phyloP scores from a whole-genome alignment of 495 filamentous ascomycete genomes.

The Pyrenula aspistea region DNA sequence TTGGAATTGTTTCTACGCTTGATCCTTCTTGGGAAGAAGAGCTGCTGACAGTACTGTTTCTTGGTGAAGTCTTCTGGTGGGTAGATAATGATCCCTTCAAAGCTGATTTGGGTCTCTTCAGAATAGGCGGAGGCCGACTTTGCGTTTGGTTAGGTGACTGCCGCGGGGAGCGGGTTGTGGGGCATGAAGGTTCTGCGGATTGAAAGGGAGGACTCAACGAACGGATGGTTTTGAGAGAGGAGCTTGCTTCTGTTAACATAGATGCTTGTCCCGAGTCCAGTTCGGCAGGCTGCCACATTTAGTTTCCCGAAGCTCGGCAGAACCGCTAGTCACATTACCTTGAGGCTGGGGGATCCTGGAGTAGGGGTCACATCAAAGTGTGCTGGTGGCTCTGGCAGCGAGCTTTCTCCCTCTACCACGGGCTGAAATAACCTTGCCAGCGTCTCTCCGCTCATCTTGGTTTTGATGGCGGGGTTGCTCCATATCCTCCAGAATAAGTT shows the following conservation, averaged over 20 bases:
- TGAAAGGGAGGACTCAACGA: neutral
- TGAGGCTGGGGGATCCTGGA: neutral
- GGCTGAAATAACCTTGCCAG: constrained; percentile 27
- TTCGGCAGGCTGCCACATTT: neutral
- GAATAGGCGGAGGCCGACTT: neutral
- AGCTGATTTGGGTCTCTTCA: neutral
- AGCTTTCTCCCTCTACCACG: constrained; percentile 21
- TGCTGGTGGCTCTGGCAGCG: neutral
- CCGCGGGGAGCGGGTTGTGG: neutral
- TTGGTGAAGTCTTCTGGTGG: too few species aligned
- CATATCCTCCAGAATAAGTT: constrained; percentile 45
- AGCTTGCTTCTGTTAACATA: neutral
- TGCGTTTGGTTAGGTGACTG: neutral
- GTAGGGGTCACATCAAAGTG: neutral
- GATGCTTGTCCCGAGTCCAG: neutral
- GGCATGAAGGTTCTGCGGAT: neutral
- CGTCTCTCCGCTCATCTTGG: constrained; percentile 17
- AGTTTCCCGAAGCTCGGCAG: neutral
- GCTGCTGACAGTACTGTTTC: too few species aligned
- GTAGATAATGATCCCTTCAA: too few species aligned
- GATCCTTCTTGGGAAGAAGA: too few species aligned
- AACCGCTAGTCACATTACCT: neutral
- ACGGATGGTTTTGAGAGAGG: neutral
- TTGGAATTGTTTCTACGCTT: too few species aligned
- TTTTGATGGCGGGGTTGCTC: constrained; percentile 20